Evolutionary conservation across 345 rosid genomes (phyloP).

Genomic region (Dovyalis caffra): DNA sequence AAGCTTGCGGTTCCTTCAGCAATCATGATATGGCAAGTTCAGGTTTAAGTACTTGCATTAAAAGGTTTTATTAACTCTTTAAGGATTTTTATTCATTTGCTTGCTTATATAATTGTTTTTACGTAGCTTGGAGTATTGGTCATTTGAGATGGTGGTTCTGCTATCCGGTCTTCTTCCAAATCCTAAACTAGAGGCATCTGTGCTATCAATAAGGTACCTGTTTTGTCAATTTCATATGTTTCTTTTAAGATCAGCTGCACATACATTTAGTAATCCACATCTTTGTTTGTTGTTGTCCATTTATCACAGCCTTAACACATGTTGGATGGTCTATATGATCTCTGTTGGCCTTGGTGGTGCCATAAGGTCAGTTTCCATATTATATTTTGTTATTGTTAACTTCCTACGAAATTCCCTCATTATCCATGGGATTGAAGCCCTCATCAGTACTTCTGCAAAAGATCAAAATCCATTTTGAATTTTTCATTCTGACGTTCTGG

Average conservation of each 20-base stretch:
- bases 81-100: not conserved
- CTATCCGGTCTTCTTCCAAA: constrained; percentile 46
- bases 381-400: not conserved
- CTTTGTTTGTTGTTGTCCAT: constrained; percentile 2
- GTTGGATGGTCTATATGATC: constrained; percentile 65
- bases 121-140: constrained; percentile 44
- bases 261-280: not conserved
- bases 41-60: not conserved
- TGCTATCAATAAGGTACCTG: constrained; percentile 40
- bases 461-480: not conserved
- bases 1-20: constrained; percentile 60
- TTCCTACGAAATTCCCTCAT: not conserved
- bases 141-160: constrained; percentile 45
- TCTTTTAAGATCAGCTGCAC: not conserved
- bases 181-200: constrained; percentile 48
- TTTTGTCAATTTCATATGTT: not conserved
- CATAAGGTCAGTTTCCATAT: constrained; percentile 42
- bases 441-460: not conserved
- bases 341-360: constrained; percentile 68
- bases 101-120: not conserved
- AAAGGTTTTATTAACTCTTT: not conserved
- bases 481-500: not conserved
- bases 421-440: not conserved
- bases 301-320: constrained; percentile 56
- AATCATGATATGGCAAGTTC: constrained; percentile 48